Evolutionary conservation across 345 rosid species (phyloP).

Genomic region (Eucalyptus pauciflora): DNA sequence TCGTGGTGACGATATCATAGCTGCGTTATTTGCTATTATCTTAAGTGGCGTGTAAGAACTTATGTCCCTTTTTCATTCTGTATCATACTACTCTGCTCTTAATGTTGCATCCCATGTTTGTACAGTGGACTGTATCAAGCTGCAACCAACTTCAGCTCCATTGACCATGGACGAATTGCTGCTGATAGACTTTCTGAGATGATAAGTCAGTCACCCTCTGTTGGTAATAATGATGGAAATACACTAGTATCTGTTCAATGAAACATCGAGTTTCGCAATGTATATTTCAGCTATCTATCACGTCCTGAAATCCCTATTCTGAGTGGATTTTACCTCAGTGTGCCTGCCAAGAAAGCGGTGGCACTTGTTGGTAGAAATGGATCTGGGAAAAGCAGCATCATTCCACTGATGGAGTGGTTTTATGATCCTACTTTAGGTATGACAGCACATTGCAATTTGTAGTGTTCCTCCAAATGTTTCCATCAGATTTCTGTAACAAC

Average conservation of each 20-base stretch:
- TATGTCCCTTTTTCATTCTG: not conserved
- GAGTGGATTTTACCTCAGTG: conserved; percentile 95
- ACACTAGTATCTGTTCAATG: conserved; percentile 52
- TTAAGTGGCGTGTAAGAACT: conserved; percentile 92
- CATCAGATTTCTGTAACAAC: not conserved
- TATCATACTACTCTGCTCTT: not conserved
- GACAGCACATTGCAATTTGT: not conserved
- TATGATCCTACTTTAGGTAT: conserved; percentile 96
- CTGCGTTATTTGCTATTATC: conserved; percentile 85
- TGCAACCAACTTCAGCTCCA: conserved; percentile 87
- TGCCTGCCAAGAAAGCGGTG: conserved; percentile 87
- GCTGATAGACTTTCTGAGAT: conserved; percentile 96
- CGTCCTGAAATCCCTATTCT: conserved; percentile 95
- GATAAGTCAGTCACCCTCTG: conserved; percentile 83
- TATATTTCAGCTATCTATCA: conserved; percentile 94
- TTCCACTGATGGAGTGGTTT: conserved; percentile 94
- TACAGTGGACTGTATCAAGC: conserved; percentile 93
- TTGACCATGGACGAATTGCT: conserved; percentile 97
- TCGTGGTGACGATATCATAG: conserved; percentile 79
- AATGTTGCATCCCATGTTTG: not conserved
- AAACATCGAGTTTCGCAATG: conserved; percentile 91
- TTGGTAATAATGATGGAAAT: conserved; percentile 63
- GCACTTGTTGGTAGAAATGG: conserved; percentile 99
- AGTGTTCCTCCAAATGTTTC: not conserved
- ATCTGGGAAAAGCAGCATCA: conserved; percentile 96